Base-by-base conservation (phyloP, 2,329 filamentous ascomycete genomes). In the Aspergillus sp. region DNA sequence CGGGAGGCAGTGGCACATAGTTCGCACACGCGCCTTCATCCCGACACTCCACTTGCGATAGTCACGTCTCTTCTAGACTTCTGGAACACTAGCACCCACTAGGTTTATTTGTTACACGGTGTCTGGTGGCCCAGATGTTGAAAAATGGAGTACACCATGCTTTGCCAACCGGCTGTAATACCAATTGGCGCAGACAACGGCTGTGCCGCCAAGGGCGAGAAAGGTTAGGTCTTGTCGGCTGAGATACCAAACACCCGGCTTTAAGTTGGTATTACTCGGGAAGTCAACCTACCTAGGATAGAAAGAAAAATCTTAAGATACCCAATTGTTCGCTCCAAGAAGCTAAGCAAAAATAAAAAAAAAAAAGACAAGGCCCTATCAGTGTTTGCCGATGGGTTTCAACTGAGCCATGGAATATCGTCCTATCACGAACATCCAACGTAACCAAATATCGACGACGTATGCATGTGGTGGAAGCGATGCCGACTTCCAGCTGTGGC, bases 31-130 rank as follows among this genome's bases (percentile, higher is more conserved):
- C 26, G 26, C 26, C 24, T 26, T 26, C 24, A 26, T 30, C 26
- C 26, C 26, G 26, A 30, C 47, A 44, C 52, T 54, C 52, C 52
- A 52, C 53, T 47, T 45, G n/a, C 16, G 40, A 36, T 20, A 40
- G 7, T 40, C 42, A 24, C 36, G 33, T 40, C 35, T 41, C 30
- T 42, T 47, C 49, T 42, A 32, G 44, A 54, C 35, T 56, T 56
- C 51, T 57, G 54, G 54, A 57, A 57, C 54, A 49, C 45, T 41
- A 22, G 33, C 42, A 44, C 11, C 45, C 38, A 52, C 48, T 46
- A 4, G 45, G 26, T 52, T 32, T 47, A 53, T 46, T 49, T 53
- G 51, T 53, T 55, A 55, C 50, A 53, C 50, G 36, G 44, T 50
- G 19, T 50, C 42, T 47, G 50, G 51, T 50, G 43, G 47, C 44